phyloP scores from a whole-genome alignment of 1,139 yeast genomes.

The Yamadazyma atmosphaerica region DNA sequence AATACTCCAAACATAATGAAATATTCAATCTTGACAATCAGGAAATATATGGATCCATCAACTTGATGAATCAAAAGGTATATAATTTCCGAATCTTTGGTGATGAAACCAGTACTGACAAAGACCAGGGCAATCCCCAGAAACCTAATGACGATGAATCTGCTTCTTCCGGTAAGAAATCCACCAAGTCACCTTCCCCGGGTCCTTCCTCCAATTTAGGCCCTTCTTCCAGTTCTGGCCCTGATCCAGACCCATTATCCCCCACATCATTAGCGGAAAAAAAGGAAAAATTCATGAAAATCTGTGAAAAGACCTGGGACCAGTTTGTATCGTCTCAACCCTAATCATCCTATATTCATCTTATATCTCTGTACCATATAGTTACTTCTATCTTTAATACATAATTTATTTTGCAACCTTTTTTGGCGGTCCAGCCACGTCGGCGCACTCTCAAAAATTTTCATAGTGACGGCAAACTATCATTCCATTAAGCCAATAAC shows the following conservation, averaged over 20 bases:
- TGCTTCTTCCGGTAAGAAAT: no score
- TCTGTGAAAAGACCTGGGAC: constrained; percentile 59
- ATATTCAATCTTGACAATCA: constrained; percentile 4
- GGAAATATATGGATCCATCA: constrained; percentile 44
- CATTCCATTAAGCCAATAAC: no score
- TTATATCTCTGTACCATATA: neutral
- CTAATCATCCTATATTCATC: neutral
- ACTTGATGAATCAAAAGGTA: constrained; percentile 43
- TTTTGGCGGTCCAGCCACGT: neutral
- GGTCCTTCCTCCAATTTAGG: no score
- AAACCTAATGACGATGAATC: no score
- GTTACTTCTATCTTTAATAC: neutral
- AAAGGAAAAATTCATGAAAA: constrained; percentile 48
- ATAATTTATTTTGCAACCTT: neutral
- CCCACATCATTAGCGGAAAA: constrained; percentile 19
- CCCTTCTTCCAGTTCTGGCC: neutral
- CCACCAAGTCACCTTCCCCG: no score
- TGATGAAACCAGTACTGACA: constrained; percentile 5
- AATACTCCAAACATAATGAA: constrained; percentile 18
- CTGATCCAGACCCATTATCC: neutral
- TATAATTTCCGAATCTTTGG: constrained; percentile 42
- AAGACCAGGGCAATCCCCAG: no score
- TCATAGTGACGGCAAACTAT: neutral
- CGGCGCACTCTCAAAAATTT: constrained; percentile 1
- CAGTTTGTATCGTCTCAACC: constrained; percentile 27